These are phyloP conservation scores for Knoxdaviesia proteae DNA, from an alignment of 2,329 filamentous ascomycete species.

Conservation along the genomic window DNA sequence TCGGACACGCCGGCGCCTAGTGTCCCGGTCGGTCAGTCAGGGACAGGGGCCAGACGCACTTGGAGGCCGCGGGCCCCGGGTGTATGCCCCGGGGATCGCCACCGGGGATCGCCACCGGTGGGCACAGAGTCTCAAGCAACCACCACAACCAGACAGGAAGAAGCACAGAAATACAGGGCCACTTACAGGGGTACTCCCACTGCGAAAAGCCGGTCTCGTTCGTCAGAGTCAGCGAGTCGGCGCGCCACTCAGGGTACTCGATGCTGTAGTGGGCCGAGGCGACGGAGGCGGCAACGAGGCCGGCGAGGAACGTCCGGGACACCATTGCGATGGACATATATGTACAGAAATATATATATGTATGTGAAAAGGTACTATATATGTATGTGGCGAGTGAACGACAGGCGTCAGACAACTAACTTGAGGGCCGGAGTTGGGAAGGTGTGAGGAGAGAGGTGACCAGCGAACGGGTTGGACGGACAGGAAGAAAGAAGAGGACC, in stretches of 20 bases:
- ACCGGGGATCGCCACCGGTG: no score
- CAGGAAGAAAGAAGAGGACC: no score
- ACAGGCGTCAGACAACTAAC: no score
- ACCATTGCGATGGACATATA: constrained; percentile 10
- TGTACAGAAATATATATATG: not conserved
- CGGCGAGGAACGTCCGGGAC: constrained; percentile 10
- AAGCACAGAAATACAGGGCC: not conserved
- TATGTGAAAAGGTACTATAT: no score
- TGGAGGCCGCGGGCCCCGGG: not conserved
- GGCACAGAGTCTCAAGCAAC: not conserved
- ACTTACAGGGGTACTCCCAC: constrained; percentile 29
- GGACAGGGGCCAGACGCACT: not conserved
- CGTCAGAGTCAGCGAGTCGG: constrained; percentile 20
- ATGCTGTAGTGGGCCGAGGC: constrained; percentile 27
- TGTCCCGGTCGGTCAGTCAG: no score
- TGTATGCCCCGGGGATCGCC: not conserved
- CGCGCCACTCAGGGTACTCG: constrained; percentile 25
- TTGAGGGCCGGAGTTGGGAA: no score
- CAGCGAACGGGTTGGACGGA: no score
- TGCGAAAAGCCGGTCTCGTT: constrained; percentile 21
- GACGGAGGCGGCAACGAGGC: constrained; percentile 14
- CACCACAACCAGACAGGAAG: not conserved
- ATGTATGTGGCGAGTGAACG: no score
- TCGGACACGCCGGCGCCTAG: constrained; percentile 26
- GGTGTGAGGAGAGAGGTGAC: no score